Evolutionary conservation across 2,329 filamentous ascomycete species (phyloP).

Genomic region (Paecilomyces fulvus): DNA sequence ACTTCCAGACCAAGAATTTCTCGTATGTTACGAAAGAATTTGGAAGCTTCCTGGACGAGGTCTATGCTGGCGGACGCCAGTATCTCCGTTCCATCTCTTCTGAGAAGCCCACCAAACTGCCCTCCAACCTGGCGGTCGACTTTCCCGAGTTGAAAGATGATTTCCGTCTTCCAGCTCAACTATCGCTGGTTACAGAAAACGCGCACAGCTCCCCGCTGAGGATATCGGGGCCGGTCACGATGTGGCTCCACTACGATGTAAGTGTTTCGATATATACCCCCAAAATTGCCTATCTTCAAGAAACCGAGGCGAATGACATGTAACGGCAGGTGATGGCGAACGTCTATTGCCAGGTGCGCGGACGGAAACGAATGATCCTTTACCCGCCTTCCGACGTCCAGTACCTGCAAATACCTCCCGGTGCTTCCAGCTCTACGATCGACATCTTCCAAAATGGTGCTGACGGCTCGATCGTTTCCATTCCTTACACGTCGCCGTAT

Average conservation of each 20-base stretch:
- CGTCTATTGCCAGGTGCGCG: slow-evolving; percentile 69
- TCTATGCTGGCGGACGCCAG: slow-evolving; percentile 51
- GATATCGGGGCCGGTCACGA: slow-evolving; percentile 69
- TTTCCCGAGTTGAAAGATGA: slow-evolving; percentile 62
- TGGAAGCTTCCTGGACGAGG: slow-evolving; percentile 55
- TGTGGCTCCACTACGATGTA: slow-evolving; percentile 88
- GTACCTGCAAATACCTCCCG: slow-evolving; percentile 61
- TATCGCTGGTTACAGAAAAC: slow-evolving; percentile 52
- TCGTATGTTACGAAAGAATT: slow-evolving; percentile 62
- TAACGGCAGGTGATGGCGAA: slow-evolving; percentile 67
- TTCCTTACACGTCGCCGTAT: slow-evolving; percentile 57
- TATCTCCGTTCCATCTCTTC: slow-evolving; percentile 74
- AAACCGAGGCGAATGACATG: background rate
- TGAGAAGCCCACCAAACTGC: slow-evolving; percentile 57
- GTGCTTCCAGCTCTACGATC: slow-evolving; percentile 70
- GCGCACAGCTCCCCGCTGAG: slow-evolving; percentile 71
- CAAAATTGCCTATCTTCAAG: slow-evolving; percentile 9
- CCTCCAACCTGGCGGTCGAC: slow-evolving; percentile 62
- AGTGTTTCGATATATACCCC: slow-evolving; percentile 12
- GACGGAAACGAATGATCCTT: slow-evolving; percentile 63
- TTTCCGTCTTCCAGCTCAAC: slow-evolving; percentile 57
- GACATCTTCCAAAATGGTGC: slow-evolving; percentile 53
- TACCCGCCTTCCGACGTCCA: slow-evolving; percentile 71
- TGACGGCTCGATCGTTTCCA: slow-evolving; percentile 41
- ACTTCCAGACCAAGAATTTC: slow-evolving; percentile 79